Evolutionary conservation across 257 asterid species (phyloP), one percentile per base, ranked within the genome.

Genomic region (Solanum verrucosum): DNA sequence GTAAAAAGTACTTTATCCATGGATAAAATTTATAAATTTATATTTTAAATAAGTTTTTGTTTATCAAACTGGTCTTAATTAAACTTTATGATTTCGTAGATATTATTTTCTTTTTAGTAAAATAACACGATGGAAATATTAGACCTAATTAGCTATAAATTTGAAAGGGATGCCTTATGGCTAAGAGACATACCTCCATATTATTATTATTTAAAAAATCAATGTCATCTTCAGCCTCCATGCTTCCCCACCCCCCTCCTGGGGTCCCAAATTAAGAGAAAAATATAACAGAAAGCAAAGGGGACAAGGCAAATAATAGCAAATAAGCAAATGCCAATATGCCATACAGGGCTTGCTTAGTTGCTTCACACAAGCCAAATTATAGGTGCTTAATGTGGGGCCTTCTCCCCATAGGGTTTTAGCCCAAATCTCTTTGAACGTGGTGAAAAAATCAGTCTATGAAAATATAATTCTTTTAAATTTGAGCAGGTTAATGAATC

Each of bases 271-370:
- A 16, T 7, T 79, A 79, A 14, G n/a, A 44, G 15, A 27, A 79
- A 68, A 44, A n/a, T 42, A 79, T 14, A 42, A 42, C 15, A 79
- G 25, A 79, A 79, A 79, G 27, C 67, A 44, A 15, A 44, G 27
- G 67, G 85, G 67, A 79, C 85, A 79, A 79, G 37, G 15, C 40
- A 52, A 88, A 68, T 88, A 88, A 40, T 88, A 68, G 68, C 77
- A 56, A 72, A 74, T 84, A 27, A 31, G 16, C 71, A 4, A 84
- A 84, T 23, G 87, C 86, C 82, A 74, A 35, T 74, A 20, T 74
- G 49, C 82, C 82, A 74, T 38, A 40, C 60, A 70, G 49, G 63
- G 42, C 9, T 23, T 56, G 67, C 86, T 79, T 75, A 21, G 29
- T 75, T 75, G 83, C 49, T 75, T 3, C 83, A 75, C 25, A 75